Conservation (phyloP, 495 filamentous ascomycete genomes). For the Venustampulla echinocandica region DNA sequence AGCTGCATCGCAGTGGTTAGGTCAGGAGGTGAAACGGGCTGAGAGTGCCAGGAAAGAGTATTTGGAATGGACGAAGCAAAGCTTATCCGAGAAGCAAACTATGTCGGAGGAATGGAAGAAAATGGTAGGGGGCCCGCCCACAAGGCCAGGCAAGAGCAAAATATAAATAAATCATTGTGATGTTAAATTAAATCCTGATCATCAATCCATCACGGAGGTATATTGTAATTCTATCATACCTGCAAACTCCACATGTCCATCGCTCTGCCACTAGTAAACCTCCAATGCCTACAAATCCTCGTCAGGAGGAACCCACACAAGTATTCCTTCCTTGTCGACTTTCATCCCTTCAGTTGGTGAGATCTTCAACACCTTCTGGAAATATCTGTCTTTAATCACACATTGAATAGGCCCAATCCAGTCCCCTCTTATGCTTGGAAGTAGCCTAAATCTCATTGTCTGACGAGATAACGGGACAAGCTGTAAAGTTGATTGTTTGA, state of each 20-base stretch:
- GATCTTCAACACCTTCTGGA: slow-evolving; percentile 75
- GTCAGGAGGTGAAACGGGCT: slow-evolving; percentile 54
- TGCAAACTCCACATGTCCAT: slow-evolving; percentile 3
- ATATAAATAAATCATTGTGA: slow-evolving; percentile 5
- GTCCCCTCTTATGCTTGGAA: slow-evolving; percentile 47
- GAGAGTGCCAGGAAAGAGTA: slow-evolving; percentile 53
- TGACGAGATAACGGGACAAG: slow-evolving; percentile 71
- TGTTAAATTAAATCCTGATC: neutral
- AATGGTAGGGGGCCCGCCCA: slow-evolving; percentile 10
- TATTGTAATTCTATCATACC: slow-evolving; percentile 7
- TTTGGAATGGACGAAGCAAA: slow-evolving; percentile 40
- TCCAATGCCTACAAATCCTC: slow-evolving; percentile 14
- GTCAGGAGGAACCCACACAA: slow-evolving; percentile 55
- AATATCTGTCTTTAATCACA: slow-evolving; percentile 77
- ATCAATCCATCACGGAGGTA: slow-evolving; percentile 1
- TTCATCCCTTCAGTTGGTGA: slow-evolving; percentile 64
- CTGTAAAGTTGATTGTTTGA: slow-evolving; percentile 68
- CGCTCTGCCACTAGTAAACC: neutral
- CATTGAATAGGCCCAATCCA: slow-evolving; percentile 66
- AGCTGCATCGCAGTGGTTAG: slow-evolving; percentile 54
- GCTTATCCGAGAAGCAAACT: slow-evolving; percentile 46
- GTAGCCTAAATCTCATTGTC: slow-evolving; percentile 57
- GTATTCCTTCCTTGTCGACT: slow-evolving; percentile 61
- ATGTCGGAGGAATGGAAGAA: slow-evolving; percentile 48
- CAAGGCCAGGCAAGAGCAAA: slow-evolving; percentile 9